Base-by-base conservation (phyloP, 2,329 filamentous ascomycete genomes). In the Hypomyces rosellus region DNA sequence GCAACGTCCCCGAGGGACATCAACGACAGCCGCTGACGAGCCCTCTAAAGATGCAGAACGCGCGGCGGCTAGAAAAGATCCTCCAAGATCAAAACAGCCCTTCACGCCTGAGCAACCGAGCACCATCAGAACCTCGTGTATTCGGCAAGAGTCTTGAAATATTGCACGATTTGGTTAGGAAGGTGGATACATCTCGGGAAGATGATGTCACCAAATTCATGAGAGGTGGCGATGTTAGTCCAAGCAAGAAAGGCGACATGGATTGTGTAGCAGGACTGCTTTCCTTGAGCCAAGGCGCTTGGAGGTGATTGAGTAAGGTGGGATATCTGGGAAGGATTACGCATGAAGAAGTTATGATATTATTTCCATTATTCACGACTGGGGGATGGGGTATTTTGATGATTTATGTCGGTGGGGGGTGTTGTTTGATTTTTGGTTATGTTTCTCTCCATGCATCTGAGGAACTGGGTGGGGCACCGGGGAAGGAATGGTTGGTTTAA, bases 241-340 rank as follows among this genome's bases (percentile, higher is more conserved):
- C 82, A 8, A 84, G 84, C 63, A 89, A 89, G 68, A 84, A 82
- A 64, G 81, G 84, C 50, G 92, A 96, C 63, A 76, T 95, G 66
- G 89, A 95, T 64, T 95, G 89, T 63, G 85, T 96, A 43, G 89
- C 92, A 49, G 89, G 89, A n/a, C 70, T 97, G 56, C 68, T 96
- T 55, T 92, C 88, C 46, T 75, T 97, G 42, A 95, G 89, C 61
- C 88, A 95, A 69, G 92, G 91, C n/a, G 89, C 89, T 63, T 96
- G 91, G 90, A 79, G 82, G 62, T 86, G 69, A 48, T 34, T 33
- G 22, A 18, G 13, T 36, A 11, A 34, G 41, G 36, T 39, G 15
- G 18, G 30, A 18, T 51, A 48, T 44, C 36, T 44, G 44, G 43
- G 47, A 40, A 30, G 9, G 25, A 6, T 30, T 30, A 39, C 25